These are phyloP conservation scores for Tremellales sp. DNA, from an alignment of 1,284 basidiomycete genomes.

Conservation along the genomic window DNA sequence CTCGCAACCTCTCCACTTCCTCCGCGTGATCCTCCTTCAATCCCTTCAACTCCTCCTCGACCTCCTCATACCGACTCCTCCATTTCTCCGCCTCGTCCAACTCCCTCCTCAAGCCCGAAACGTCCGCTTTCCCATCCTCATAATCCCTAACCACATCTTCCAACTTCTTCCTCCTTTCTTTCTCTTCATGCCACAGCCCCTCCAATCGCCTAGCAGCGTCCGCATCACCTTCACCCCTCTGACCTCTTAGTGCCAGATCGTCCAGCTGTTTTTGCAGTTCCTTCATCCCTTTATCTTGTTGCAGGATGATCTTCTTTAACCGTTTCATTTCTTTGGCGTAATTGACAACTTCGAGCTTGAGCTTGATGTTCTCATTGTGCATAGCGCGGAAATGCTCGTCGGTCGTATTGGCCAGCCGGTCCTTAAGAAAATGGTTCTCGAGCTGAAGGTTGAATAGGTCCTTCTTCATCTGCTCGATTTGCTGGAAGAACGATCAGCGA, in stretches of 20 bases:
- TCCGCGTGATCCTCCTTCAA: conserved; percentile 57
- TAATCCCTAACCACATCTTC: conserved; percentile 25
- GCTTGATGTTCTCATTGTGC: conserved; percentile 86
- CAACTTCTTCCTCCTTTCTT: conserved; percentile 26
- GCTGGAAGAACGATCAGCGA: conserved; percentile 52
- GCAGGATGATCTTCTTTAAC: conserved; percentile 78
- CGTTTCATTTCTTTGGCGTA: conserved; percentile 89
- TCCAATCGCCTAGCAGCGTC: conserved; percentile 16
- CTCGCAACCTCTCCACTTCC: conserved; percentile 50
- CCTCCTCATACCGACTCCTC: conserved; percentile 68
- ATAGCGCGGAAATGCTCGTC: conserved; percentile 88
- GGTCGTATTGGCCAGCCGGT: conserved; percentile 73
- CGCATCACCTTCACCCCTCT: conserved; percentile 21
- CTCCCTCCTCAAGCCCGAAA: conserved; percentile 49
- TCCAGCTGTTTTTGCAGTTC: conserved; percentile 55
- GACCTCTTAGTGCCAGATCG: conserved; percentile 36
- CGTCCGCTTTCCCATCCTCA: conserved; percentile 64
- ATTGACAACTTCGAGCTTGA: conserved; percentile 89
- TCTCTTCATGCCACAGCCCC: conserved; percentile 39
- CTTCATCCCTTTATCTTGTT: conserved; percentile 74
- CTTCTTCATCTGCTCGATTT: conserved; percentile 88
- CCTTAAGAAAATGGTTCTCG: conserved; percentile 87
- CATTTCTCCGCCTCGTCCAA: conserved; percentile 58
- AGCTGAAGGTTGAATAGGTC: conserved; percentile 93
- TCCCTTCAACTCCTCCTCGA: conserved; percentile 59